Evolutionary conservation across 495 filamentous ascomycete genomes (phyloP).

Genomic region (Trichoderma gamsii): DNA sequence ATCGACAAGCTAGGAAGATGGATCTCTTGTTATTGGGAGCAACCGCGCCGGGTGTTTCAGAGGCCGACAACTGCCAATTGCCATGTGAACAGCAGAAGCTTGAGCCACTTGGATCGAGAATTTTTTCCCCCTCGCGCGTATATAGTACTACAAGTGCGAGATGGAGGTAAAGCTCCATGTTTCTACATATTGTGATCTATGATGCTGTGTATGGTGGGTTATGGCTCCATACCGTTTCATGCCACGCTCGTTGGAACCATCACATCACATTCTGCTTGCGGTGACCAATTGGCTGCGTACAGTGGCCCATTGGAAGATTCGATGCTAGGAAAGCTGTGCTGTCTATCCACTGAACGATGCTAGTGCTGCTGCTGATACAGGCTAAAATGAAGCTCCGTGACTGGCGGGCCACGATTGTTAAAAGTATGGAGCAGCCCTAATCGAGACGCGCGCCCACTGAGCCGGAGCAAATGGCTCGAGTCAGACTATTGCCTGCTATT

Average conservation of each 20-base stretch:
- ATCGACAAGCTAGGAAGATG: constrained; percentile 8
- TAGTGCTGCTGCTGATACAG: background rate
- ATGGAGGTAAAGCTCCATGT: too few relatives aligned
- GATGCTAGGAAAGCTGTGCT: background rate
- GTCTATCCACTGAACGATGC: background rate
- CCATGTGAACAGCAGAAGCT: background rate
- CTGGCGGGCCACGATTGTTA: background rate
- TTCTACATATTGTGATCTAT: background rate
- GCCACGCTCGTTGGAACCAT: background rate
- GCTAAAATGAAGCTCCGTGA: background rate
- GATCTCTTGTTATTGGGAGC: background rate
- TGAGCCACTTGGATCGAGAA: background rate
- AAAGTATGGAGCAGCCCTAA: constrained; percentile 6
- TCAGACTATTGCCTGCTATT: background rate
- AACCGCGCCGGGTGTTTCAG: constrained; percentile 2
- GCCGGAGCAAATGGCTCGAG: background rate
- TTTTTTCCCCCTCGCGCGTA: background rate
- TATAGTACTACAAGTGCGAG: background rate
- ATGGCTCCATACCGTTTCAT: background rate
- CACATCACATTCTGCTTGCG: background rate
- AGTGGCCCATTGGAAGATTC: background rate
- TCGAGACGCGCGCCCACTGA: background rate
- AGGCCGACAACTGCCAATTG: background rate
- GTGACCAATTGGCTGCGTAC: constrained; percentile 1
- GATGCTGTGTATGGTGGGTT: background rate